These are phyloP conservation scores for Cantharellus anzutake DNA, from an alignment of 768 basidiomycete genomes.

Conservation along the genomic window DNA sequence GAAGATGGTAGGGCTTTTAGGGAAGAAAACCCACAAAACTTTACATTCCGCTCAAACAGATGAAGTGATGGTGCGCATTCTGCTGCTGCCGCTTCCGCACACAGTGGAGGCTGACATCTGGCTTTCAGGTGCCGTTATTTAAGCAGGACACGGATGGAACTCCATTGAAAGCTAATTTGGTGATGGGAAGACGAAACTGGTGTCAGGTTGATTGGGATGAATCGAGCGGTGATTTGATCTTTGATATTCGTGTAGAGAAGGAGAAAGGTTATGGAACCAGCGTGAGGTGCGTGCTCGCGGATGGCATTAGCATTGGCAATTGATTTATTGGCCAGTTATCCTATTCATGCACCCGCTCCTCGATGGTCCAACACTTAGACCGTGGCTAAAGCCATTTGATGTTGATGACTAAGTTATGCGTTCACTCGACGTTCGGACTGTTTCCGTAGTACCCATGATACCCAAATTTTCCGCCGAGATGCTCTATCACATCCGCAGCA, in stretches of 20 bases:
- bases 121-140: constrained; percentile 53
- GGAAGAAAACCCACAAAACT: constrained; percentile 60
- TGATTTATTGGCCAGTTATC: constrained; percentile 20
- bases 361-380: constrained; percentile 14
- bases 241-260: constrained; percentile 75
- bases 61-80: constrained; percentile 51
- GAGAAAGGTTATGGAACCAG: constrained; percentile 69
- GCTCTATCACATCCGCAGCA: too few species aligned
- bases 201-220: constrained; percentile 45
- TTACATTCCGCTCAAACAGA: constrained; percentile 70
- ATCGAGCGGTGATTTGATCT: constrained; percentile 43
- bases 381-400: too few species aligned
- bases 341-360: constrained; percentile 26
- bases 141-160: constrained; percentile 55
- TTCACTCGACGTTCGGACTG: too few species aligned
- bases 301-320: constrained; percentile 1
- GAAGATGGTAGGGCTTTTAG: constrained; percentile 59
- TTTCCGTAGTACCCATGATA: too few species aligned
- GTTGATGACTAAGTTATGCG: too few species aligned
- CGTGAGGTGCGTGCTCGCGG: constrained; percentile 35
- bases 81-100: neutral
- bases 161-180: constrained; percentile 52
- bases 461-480: too few species aligned
- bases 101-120: neutral
- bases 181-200: constrained; percentile 86